phyloP scores from a whole-genome alignment of 331 rosid genomes.

The Stylosanthes scabra region DNA sequence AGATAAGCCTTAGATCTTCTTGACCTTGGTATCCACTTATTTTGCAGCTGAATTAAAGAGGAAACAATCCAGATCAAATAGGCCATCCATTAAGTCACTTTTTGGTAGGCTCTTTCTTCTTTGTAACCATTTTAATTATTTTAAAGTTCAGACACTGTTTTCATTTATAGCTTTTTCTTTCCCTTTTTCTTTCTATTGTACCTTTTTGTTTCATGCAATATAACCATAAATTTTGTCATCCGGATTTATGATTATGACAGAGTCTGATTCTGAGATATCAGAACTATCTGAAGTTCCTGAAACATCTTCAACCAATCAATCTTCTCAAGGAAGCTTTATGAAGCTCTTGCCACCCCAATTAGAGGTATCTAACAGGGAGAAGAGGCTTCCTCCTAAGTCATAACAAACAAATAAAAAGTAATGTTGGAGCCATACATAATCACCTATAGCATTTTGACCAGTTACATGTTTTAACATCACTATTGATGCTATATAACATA shows the following conservation, averaged over 20 bases:
- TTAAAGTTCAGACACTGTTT: background rate
- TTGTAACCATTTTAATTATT: slow-evolving; percentile 23
- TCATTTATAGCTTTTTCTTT: slow-evolving; percentile 3
- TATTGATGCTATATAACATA: slow-evolving; percentile 33
- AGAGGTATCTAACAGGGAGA: slow-evolving; percentile 50
- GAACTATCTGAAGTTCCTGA: slow-evolving; percentile 55
- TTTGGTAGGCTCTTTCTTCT: slow-evolving; percentile 64
- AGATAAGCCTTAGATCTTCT: background rate
- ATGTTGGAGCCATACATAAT: slow-evolving; percentile 45
- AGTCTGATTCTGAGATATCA: slow-evolving; percentile 57
- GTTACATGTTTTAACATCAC: slow-evolving; percentile 25
- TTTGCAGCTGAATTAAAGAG: slow-evolving; percentile 88
- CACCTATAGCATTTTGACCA: slow-evolving; percentile 30
- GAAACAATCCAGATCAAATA: slow-evolving; percentile 73
- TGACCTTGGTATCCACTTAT: slow-evolving; percentile 44
- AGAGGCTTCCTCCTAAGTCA: slow-evolving; percentile 47
- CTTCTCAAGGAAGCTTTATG: slow-evolving; percentile 73
- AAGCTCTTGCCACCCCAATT: slow-evolving; percentile 72
- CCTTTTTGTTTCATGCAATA: slow-evolving; percentile 7
- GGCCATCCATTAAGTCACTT: slow-evolving; percentile 86
- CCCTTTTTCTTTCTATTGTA: slow-evolving; percentile 20
- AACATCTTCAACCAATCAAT: slow-evolving; percentile 40
- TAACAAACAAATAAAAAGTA: slow-evolving; percentile 41
- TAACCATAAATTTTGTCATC: slow-evolving; percentile 29
- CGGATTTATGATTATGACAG: slow-evolving; percentile 41